A percentile compares a stretch with the other conserved stretches of the same genome.
Conservation (phyloP, 129 eudicot genomes). For the Pulicaria dysenterica region DNA sequence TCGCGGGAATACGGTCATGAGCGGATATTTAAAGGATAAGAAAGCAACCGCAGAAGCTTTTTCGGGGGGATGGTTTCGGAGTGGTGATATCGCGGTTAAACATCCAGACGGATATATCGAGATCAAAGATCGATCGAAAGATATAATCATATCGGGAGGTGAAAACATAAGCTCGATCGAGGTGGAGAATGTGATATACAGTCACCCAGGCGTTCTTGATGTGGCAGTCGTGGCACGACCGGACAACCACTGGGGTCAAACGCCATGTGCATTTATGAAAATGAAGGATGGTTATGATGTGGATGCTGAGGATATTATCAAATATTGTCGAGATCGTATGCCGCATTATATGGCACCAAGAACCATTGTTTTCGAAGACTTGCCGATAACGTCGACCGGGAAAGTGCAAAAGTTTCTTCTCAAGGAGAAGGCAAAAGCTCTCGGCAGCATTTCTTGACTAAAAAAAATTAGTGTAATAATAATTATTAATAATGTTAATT, state of each 20-base stretch:
- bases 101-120: slow-evolving; percentile 56
- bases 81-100: slow-evolving; percentile 63
- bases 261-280: slow-evolving; percentile 69
- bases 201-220: slow-evolving; percentile 64
- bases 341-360: slow-evolving; percentile 68
- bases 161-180: slow-evolving; percentile 63
- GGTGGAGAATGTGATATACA: slow-evolving; percentile 52
- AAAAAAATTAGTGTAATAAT: neutral
- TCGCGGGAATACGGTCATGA: slow-evolving; percentile 72
- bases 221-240: slow-evolving; percentile 72
- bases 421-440: slow-evolving; percentile 48
- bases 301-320: slow-evolving; percentile 39
- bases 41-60: slow-evolving; percentile 61
- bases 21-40: slow-evolving; percentile 55
- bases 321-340: slow-evolving; percentile 48
- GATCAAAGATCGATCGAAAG: slow-evolving; percentile 59
- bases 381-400: slow-evolving; percentile 69
- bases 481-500: too few species aligned
- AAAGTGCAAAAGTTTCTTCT: slow-evolving; percentile 59
- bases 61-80: slow-evolving; percentile 59
- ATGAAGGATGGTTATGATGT: slow-evolving; percentile 52
- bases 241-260: slow-evolving; percentile 72
- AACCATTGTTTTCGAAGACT: slow-evolving; percentile 55
- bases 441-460: slow-evolving; percentile 34
- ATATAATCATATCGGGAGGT: slow-evolving; percentile 66